These are phyloP conservation scores for Aspergillus sclerotiicarbonarius DNA, from an alignment of 495 filamentous ascomycete genomes.

Conservation along the genomic window DNA sequence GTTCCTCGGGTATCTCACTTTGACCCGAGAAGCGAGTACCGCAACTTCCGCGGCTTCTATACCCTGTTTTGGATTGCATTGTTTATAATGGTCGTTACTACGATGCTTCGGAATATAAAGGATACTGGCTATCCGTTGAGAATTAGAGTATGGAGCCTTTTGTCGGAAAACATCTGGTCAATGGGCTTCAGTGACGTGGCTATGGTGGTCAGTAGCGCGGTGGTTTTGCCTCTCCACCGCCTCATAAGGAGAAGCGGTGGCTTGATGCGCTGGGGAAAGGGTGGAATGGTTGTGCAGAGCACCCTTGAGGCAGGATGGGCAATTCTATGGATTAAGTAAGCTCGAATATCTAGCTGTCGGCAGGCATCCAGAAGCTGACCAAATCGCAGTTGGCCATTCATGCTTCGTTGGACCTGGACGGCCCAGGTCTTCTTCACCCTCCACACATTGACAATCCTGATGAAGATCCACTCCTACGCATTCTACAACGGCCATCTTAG, in stretches of 20 bases:
- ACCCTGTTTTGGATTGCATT: slow-evolving; percentile 96
- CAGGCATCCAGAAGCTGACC: slow-evolving; percentile 20
- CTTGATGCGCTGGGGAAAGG: slow-evolving; percentile 67
- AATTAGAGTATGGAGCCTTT: slow-evolving; percentile 80
- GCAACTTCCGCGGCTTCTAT: slow-evolving; percentile 95
- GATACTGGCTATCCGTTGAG: slow-evolving; percentile 86
- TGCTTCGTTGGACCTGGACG: slow-evolving; percentile 88
- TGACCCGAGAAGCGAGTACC: slow-evolving; percentile 86
- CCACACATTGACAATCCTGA: slow-evolving; percentile 84
- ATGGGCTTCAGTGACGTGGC: slow-evolving; percentile 75
- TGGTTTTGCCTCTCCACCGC: slow-evolving; percentile 72
- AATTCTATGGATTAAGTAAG: slow-evolving; percentile 73
- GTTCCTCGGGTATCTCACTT: slow-evolving; percentile 93
- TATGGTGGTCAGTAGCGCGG: slow-evolving; percentile 75
- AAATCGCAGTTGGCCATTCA: slow-evolving; percentile 68
- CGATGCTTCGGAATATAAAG: slow-evolving; percentile 85
- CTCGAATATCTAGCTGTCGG: slow-evolving; percentile 2
- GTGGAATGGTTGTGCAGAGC: slow-evolving; percentile 79
- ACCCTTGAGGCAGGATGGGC: slow-evolving; percentile 79
- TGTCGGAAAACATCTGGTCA: slow-evolving; percentile 85
- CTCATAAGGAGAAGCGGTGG: slow-evolving; percentile 56
- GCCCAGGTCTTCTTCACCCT: slow-evolving; percentile 93
- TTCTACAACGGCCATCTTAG: slow-evolving; percentile 97
- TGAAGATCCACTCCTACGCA: slow-evolving; percentile 98
- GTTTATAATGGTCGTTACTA: slow-evolving; percentile 94